Conservation (phyloP, 164 flowering plant species). For the Magnolia officinalis region DNA sequence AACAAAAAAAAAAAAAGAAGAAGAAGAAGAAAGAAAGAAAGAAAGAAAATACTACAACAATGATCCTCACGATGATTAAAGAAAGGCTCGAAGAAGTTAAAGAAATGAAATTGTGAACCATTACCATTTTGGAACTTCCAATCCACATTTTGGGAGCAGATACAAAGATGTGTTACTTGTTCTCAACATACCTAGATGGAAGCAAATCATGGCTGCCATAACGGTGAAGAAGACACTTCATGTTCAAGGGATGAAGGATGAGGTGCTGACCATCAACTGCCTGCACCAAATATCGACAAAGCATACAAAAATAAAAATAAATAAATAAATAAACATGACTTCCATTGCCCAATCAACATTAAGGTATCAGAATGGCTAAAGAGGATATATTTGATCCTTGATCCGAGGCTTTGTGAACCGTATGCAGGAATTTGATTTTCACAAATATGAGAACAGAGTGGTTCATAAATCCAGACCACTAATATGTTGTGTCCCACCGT, state of each 20-base stretch:
- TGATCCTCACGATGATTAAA: no score
- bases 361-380: background rate
- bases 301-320: background rate
- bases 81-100: no score
- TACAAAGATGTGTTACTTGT: background rate
- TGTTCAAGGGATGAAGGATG: slow-evolving; percentile 79
- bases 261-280: slow-evolving; percentile 89
- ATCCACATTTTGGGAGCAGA: background rate
- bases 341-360: no score
- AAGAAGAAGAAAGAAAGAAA: no score
- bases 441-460: background rate
- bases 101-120: no score
- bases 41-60: no score
- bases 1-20: no score
- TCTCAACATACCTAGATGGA: slow-evolving; percentile 60
- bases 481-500: no score
- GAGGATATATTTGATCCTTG: background rate
- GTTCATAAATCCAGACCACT: background rate
- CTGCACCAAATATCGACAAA: slow-evolving; percentile 33
- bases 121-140: no score
- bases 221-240: slow-evolving; percentile 87
- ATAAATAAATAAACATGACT: no score
- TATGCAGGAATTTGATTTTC: background rate
- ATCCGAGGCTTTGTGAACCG: background rate
- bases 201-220: slow-evolving; percentile 71